These are phyloP conservation scores for Phenoliferia sp. DNA, from an alignment of 1,284 basidiomycete genomes.

Conservation along the genomic window DNA sequence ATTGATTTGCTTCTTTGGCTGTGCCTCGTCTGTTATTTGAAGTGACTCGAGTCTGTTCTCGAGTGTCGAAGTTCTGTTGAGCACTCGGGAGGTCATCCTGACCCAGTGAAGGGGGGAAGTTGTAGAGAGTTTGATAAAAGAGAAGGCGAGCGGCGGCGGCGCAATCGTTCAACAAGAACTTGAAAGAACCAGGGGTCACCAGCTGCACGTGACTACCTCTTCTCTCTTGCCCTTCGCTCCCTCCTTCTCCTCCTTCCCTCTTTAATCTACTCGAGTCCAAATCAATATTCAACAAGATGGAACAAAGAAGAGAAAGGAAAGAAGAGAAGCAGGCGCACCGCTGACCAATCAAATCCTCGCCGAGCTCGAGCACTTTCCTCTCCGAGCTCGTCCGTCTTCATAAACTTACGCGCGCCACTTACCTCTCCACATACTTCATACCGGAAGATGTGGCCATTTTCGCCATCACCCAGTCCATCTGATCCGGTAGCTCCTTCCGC, in stretches of 20 bases:
- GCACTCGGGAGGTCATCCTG: slow-evolving; percentile 21
- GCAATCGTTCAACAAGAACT: too few species aligned
- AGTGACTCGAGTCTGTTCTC: slow-evolving; percentile 26
- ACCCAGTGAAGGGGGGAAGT: neutral
- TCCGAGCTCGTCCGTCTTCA: neutral
- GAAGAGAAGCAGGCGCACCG: too few species aligned
- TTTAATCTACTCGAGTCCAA: too few species aligned
- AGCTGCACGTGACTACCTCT: too few species aligned
- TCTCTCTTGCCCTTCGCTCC: too few species aligned
- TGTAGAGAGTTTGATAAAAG: neutral
- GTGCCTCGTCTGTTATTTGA: slow-evolving; percentile 10
- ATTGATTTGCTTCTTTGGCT: neutral
- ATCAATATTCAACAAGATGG: too few species aligned
- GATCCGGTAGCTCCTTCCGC: slow-evolving; percentile 1
- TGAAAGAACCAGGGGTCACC: too few species aligned
- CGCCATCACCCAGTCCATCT: neutral
- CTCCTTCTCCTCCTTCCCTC: too few species aligned
- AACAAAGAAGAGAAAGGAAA: too few species aligned
- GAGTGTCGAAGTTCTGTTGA: slow-evolving; percentile 15
- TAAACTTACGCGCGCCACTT: neutral
- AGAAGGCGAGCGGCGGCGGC: too few species aligned
- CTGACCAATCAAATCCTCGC: too few species aligned
- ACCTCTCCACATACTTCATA: neutral
- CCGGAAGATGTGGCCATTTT: slow-evolving; percentile 14
- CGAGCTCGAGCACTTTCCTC: neutral